A percentile compares a stretch with the other conserved stretches of the same genome.
phyloP scores from a whole-genome alignment of 306 rosid species.

The Glycine soja region DNA sequence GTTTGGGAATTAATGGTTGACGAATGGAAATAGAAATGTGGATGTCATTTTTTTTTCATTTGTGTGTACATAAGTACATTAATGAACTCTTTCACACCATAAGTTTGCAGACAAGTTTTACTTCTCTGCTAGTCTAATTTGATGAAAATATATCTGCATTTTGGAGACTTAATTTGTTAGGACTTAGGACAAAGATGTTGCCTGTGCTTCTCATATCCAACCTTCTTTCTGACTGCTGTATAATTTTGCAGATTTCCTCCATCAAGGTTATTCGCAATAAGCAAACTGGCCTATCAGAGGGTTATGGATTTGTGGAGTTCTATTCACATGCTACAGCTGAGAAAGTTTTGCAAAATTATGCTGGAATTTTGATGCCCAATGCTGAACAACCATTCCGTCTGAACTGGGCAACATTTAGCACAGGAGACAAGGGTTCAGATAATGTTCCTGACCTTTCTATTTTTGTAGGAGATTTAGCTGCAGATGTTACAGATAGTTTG shows the following conservation, averaged over 20 bases:
- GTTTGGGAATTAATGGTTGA: conserved; percentile 21
- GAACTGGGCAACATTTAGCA: conserved; percentile 98
- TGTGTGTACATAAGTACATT: neutral
- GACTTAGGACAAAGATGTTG: conserved; percentile 36
- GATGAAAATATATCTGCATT: conserved; percentile 13
- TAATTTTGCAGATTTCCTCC: conserved; percentile 68
- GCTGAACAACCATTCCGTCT: conserved; percentile 91
- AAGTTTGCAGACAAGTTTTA: conserved; percentile 43
- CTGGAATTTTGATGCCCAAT: conserved; percentile 82
- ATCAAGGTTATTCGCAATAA: conserved; percentile 91
- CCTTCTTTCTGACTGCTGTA: conserved; percentile 38
- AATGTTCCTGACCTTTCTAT: conserved; percentile 96
- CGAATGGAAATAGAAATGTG: conserved; percentile 37
- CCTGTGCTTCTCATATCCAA: conserved; percentile 20
- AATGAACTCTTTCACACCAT: conserved; percentile 15
- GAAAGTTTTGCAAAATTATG: conserved; percentile 80
- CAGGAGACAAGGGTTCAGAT: conserved; percentile 88
- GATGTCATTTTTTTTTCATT: conserved; percentile 4
- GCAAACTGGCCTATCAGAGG: conserved; percentile 90
- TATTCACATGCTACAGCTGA: conserved; percentile 84
- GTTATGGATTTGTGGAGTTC: conserved; percentile 95
- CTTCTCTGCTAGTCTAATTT: conserved; percentile 37
- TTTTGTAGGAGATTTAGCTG: conserved; percentile 98
- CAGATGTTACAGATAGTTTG: conserved; percentile 90
- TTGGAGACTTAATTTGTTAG: conserved; percentile 30